Conservation (phyloP, 2,329 filamentous ascomycete species). For the Venturia effusa region DNA sequence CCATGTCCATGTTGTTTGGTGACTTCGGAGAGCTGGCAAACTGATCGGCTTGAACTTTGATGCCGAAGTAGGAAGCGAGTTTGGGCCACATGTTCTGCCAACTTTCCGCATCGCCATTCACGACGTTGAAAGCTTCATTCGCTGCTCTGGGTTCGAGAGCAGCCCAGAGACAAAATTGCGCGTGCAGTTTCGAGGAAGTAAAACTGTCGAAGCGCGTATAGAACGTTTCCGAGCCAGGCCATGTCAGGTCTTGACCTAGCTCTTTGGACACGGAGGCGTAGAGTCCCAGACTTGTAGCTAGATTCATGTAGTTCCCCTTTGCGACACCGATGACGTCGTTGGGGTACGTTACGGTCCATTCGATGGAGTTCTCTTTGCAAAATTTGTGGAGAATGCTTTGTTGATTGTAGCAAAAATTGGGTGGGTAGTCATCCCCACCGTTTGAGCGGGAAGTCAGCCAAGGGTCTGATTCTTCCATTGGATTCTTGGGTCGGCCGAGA, state of each 20-base stretch:
- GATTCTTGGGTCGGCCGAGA: constrained; percentile 36
- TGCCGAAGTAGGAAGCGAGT: constrained; percentile 26
- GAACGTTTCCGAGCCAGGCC: constrained; percentile 20
- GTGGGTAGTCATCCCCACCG: constrained; percentile 14
- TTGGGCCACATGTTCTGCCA: constrained; percentile 35
- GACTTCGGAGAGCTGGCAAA: constrained; percentile 12
- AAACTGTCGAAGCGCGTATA: constrained; percentile 23
- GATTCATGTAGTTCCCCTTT: constrained; percentile 27
- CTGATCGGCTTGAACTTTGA: constrained; percentile 22
- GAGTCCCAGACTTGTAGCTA: constrained; percentile 20
- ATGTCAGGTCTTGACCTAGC: constrained; percentile 18
- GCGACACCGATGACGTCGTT: constrained; percentile 36
- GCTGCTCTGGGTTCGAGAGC: constrained; percentile 22
- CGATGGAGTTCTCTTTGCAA: constrained; percentile 22
- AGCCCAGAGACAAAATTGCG: constrained; percentile 23
- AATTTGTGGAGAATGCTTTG: constrained; percentile 32
- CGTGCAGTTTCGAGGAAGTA: constrained; percentile 19
- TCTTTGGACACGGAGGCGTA: constrained; percentile 22
- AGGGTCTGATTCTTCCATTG: constrained; percentile 37
- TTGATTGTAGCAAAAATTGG: constrained; percentile 44
- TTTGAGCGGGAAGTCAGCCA: constrained; percentile 27
- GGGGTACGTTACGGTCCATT: constrained; percentile 34
- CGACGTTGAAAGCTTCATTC: constrained; percentile 33
- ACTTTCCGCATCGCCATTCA: constrained; percentile 31
- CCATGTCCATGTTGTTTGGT: constrained; percentile 14